A percentile compares a stretch with the other conserved stretches of the same genome.
Evolutionary conservation across 352 stramenopile species (phyloP).

Genomic region (Peronosclerospora sorghi): DNA sequence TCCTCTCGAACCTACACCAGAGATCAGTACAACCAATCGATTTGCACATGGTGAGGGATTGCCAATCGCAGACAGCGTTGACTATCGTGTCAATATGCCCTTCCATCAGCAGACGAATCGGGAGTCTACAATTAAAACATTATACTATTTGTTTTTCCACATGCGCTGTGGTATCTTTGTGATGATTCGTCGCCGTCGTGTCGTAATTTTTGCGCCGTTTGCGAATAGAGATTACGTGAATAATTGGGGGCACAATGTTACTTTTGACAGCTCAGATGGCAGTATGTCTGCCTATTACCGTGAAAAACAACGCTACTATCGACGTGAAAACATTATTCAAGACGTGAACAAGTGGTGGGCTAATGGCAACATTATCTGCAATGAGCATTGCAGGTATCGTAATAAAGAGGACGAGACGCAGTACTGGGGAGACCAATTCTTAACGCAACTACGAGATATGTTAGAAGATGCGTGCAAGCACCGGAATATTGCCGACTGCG

Average conservation of each 20-base stretch:
- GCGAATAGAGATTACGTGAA: constrained; percentile 96
- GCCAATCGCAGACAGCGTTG: constrained; percentile 43
- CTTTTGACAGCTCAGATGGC: constrained; percentile 84
- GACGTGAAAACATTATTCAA: constrained; percentile 68
- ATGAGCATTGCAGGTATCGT: constrained; percentile 87
- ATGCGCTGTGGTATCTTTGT: constrained; percentile 98
- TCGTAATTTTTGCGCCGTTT: constrained; percentile 96
- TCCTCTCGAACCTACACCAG: constrained; percentile 24
- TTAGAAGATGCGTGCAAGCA: constrained; percentile 92
- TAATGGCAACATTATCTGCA: constrained; percentile 99
- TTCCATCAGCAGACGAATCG: constrained; percentile 86
- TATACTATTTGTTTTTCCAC: constrained; percentile 97
- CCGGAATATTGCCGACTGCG: constrained; percentile 93
- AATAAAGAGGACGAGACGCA: constrained; percentile 88
- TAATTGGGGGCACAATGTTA: constrained; percentile 90
- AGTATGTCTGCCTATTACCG: constrained; percentile 89
- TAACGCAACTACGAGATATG: constrained; percentile 94
- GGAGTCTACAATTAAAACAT: constrained; percentile 88
- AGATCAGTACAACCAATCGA: constrained; percentile 42
- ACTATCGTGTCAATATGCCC: constrained; percentile 85
- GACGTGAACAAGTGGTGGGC: constrained; percentile 94
- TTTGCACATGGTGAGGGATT: constrained; percentile 47
- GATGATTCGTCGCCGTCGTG: constrained; percentile 92
- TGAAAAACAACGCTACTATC: constrained; percentile 72
- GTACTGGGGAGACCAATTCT: constrained; percentile 96